Base-by-base conservation (phyloP, 169 alveolate genomes). In the Eimeria praecox region DNA sequence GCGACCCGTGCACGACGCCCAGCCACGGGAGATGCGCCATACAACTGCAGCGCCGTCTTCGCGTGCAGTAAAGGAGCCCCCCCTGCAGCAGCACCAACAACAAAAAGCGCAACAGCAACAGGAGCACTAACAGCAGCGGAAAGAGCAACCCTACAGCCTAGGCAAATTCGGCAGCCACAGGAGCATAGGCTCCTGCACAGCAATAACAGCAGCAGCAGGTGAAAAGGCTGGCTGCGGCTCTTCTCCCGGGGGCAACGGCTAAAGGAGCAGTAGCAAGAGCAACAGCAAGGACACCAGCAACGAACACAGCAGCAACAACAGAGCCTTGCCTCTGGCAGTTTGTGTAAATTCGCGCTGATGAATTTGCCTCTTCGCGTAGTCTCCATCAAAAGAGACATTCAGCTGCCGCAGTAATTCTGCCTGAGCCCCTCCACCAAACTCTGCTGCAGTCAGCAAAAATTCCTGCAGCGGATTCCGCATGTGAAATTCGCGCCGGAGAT, bases 21-120 rank as follows among this genome's bases (percentile, higher is more conserved):
- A 42, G 97, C 98, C 69, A 98, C 96, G 18, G 98, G 98, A 85
- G 94, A 69, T 49, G 97, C 96, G 10, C 98, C 97, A 22, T 83
- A 95, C 59, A 97, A 95, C 96, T 97, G 96, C 80, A 90, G 96
- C 10, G 98, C 98, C 46, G 96, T 90, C 78, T 96, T 96, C 62
- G 97, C 96, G 88, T 97, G 98, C 66, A 96, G 78, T 95, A 97
- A 95, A 62, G 96, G 97, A 3, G 86, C 64, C 20, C 95, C 96
- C 27, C 94, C 97, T 94, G 96, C 95, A 44, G 83, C 52, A 83
- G 52, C 91, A 44, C 66, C 89, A 78, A 42, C 35, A 22, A 64
- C 82, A 92, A 10, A 90, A 44, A 27, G 3, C 49, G 71, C 42
- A 62, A 85, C 33, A 83, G 42, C 9, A 8, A 80, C 12, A 49